Conservation (phyloP, 495 filamentous ascomycete species). For the Neurospora sp. region DNA sequence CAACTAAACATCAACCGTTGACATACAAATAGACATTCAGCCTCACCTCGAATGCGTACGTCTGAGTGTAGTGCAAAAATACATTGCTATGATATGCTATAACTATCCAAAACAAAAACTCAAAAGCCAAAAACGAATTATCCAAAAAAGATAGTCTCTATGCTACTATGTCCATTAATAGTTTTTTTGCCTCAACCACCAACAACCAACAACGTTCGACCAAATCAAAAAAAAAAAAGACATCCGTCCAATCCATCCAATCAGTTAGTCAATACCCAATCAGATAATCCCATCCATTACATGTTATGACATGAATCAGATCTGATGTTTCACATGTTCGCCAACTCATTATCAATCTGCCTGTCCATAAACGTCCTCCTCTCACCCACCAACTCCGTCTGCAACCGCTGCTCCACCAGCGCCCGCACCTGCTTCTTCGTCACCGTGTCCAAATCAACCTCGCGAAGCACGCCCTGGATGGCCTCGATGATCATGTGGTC, state of each 20-base stretch:
- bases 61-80: not conserved
- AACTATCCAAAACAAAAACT: not conserved
- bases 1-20: too few relatives aligned
- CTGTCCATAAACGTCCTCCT: conserved; percentile 75
- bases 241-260: not conserved
- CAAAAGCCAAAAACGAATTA: not conserved
- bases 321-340: conserved; percentile 62
- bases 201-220: not conserved
- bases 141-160: not conserved
- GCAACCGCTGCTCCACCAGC: conserved; percentile 82
- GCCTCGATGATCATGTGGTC: conserved; percentile 70
- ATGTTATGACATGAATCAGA: not conserved
- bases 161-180: not conserved
- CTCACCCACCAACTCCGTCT: conserved; percentile 76
- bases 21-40: not conserved
- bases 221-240: not conserved
- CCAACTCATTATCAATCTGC: conserved; percentile 86
- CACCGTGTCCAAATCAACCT: conserved; percentile 88
- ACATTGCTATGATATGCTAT: not conserved
- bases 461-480: conserved; percentile 70
- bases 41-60: not conserved
- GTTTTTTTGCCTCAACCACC: not conserved
- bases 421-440: conserved; percentile 97
- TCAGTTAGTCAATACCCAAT: not conserved
- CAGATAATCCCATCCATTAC: not conserved